Conservation (phyloP, 495 filamentous ascomycete species). For the Cenococcum geophilum region DNA sequence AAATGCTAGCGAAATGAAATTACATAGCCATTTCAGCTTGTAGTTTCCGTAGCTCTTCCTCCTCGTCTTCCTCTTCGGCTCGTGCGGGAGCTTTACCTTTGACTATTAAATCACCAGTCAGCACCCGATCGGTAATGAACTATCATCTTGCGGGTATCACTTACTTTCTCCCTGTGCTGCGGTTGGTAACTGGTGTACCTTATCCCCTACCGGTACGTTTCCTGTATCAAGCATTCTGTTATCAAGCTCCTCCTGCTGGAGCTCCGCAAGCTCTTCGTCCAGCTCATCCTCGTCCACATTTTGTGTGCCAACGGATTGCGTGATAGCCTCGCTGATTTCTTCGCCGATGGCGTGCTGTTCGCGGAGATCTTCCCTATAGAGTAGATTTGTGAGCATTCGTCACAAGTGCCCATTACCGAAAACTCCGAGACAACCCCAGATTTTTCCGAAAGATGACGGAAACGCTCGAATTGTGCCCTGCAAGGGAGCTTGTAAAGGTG, state of each 20-base stretch:
- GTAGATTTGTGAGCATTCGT: not conserved
- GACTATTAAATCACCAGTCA: constrained; percentile 27
- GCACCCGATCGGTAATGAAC: not conserved
- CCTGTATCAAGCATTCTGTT: constrained; percentile 90
- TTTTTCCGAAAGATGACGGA: no score
- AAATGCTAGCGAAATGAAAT: constrained; percentile 22
- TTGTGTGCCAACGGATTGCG: constrained; percentile 60
- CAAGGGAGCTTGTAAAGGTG: no score
- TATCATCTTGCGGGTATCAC: constrained; percentile 32
- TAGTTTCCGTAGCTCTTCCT: constrained; percentile 86
- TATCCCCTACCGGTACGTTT: constrained; percentile 62
- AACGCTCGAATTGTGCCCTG: no score
- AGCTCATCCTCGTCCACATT: constrained; percentile 81
- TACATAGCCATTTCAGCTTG: constrained; percentile 98
- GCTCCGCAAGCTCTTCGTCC: constrained; percentile 71
- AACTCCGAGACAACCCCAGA: not conserved
- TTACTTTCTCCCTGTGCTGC: constrained; percentile 68
- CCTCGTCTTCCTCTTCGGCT: constrained; percentile 84
- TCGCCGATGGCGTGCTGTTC: constrained; percentile 90
- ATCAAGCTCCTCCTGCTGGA: constrained; percentile 78
- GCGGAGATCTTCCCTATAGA: constrained; percentile 75
- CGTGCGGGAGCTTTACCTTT: constrained; percentile 50
- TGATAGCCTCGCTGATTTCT: constrained; percentile 84
- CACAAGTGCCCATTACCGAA: not conserved
- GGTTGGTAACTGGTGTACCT: constrained; percentile 65